These are phyloP conservation scores for Calonectria crousiana DNA, from an alignment of 2,329 filamentous ascomycete genomes.

Conservation along the genomic window DNA sequence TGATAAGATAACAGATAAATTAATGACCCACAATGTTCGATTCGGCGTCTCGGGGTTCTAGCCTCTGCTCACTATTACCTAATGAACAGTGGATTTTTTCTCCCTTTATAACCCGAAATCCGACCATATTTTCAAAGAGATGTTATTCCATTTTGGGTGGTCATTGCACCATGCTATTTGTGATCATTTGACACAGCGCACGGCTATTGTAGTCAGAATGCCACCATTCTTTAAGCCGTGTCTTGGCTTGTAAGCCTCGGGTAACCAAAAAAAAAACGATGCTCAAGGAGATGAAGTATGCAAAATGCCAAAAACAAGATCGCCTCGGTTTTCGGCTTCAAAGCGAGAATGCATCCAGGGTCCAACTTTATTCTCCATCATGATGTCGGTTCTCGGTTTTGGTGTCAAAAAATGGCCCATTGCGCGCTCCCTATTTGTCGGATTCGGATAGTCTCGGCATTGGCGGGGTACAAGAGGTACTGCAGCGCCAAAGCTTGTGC, in stretches of 20 bases:
- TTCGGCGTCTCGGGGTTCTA: slow-evolving; percentile 29
- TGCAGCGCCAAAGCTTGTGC: slow-evolving; percentile 24
- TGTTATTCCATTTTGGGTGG: background rate
- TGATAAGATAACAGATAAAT: slow-evolving; percentile 4
- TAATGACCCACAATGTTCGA: slow-evolving; percentile 16
- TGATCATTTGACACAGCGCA: background rate
- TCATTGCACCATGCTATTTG: background rate
- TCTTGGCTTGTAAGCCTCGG: background rate
- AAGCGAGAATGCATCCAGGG: slow-evolving; percentile 2
- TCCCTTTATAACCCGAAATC: background rate
- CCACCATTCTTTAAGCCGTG: background rate
- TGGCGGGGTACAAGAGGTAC: slow-evolving; percentile 43
- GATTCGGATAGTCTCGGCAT: slow-evolving; percentile 45
- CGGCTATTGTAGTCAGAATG: background rate
- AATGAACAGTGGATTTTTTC: background rate
- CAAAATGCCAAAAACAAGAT: slow-evolving; percentile 11
- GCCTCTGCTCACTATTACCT: slow-evolving; percentile 19
- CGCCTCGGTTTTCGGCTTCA: slow-evolving; percentile 4
- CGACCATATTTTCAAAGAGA: background rate
- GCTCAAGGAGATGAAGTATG: background rate
- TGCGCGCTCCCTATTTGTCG: background rate
- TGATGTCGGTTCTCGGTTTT: slow-evolving; percentile 9
- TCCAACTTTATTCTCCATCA: background rate
- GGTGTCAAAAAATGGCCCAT: background rate
- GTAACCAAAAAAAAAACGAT: background rate